Evolutionary conservation across 805 yeast species (phyloP).

Genomic region (Lachancea quebecensis): DNA sequence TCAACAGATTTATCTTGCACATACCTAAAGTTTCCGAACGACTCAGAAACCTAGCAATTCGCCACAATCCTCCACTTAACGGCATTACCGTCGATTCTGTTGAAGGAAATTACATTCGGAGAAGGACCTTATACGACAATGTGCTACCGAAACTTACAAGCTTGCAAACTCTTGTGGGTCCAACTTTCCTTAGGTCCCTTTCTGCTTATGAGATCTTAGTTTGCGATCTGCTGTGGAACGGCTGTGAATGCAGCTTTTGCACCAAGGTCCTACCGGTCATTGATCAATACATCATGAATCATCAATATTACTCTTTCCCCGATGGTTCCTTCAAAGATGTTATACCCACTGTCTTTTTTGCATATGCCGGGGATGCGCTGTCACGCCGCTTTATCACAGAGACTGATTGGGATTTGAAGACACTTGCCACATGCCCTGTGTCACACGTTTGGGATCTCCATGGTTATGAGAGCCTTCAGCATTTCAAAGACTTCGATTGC

Average conservation of each 20-base stretch:
- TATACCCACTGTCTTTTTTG: conserved; percentile 51
- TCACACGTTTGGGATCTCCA: conserved; percentile 43
- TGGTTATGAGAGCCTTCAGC: conserved; percentile 37
- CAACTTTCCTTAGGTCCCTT: conserved; percentile 52
- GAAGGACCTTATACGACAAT: conserved; percentile 44
- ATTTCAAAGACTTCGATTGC: conserved; percentile 36
- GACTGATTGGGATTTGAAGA: conserved; percentile 29
- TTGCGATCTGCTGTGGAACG: conserved; percentile 71
- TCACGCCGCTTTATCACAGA: conserved; percentile 29
- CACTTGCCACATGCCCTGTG: conserved; percentile 29
- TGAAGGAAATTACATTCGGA: conserved; percentile 65
- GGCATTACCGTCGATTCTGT: conserved; percentile 57
- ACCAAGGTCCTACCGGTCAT: conserved; percentile 40
- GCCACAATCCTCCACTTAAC: conserved; percentile 51
- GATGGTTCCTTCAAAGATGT: conserved; percentile 50
- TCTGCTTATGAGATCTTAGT: conserved; percentile 65
- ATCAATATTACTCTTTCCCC: conserved; percentile 46
- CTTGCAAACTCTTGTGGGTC: conserved; percentile 44
- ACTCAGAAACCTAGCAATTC: conserved; percentile 41
- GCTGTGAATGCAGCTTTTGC: conserved; percentile 61
- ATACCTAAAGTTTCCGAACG: conserved; percentile 29
- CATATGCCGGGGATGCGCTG: conserved; percentile 42
- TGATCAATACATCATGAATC: conserved; percentile 58
- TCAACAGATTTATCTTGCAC: conserved; percentile 37
- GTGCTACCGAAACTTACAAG: conserved; percentile 40